Percentiles rank a stretch among this genome's conserved stretches.
Evolutionary conservation across 2,329 filamentous ascomycete genomes (phyloP).

Genomic region (Fusarium kyushuense): DNA sequence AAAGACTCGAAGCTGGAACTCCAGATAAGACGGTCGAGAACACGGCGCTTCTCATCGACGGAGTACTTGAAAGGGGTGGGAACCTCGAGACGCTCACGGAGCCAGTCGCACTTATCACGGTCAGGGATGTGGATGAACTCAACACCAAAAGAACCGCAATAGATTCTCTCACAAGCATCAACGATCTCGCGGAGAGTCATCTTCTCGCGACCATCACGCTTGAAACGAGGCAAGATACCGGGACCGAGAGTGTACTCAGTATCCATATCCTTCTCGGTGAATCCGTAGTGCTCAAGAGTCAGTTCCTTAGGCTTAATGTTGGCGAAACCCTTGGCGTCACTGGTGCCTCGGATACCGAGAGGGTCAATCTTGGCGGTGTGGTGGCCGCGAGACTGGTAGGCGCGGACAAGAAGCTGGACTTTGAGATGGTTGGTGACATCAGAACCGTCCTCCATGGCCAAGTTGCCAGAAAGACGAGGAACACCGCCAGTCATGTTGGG

Average conservation of each 20-base stretch:
- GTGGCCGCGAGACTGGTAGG: conserved; percentile 97
- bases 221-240: conserved; percentile 94
- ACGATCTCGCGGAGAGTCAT: conserved; percentile 98
- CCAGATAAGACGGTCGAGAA: conserved; percentile 98
- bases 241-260: conserved; percentile 92
- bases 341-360: conserved; percentile 83
- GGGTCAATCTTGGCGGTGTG: conserved; percentile 99
- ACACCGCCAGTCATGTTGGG: conserved; percentile 84
- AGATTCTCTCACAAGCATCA: conserved; percentile 91
- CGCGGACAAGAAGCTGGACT: conserved; percentile 95
- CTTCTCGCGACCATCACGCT: conserved; percentile 87
- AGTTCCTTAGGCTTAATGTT: conserved; percentile 93
- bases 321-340: conserved; percentile 76
- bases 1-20: conserved; percentile 97
- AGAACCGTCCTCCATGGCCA: conserved; percentile 75
- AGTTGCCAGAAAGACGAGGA: conserved; percentile 76
- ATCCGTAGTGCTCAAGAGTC: conserved; percentile 92
- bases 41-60: conserved; percentile 96
- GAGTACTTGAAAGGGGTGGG: conserved; percentile 97
- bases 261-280: conserved; percentile 93
- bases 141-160: conserved; percentile 96
- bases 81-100: conserved; percentile 93
- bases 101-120: conserved; percentile 97
- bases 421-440: conserved; percentile 97
- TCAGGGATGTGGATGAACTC: conserved; percentile 99